Percentiles rank a stretch among this genome's conserved stretches.
Evolutionary conservation across 164 flowering plant genomes (phyloP).

Genomic region (Berberis vulgaris): DNA sequence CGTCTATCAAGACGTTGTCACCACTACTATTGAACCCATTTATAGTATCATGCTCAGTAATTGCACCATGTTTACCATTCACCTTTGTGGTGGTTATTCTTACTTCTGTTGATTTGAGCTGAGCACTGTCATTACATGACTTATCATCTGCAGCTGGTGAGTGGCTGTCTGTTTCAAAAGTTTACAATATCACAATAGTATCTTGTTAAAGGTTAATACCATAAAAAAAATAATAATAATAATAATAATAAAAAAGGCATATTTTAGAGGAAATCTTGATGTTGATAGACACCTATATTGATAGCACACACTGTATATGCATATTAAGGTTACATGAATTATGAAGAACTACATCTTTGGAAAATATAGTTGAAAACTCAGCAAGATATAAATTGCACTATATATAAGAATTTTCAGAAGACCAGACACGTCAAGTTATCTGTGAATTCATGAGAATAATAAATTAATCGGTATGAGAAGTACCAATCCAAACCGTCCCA

Average conservation of each 20-base stretch:
- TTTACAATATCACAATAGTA: background rate
- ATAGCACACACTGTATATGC: too few species aligned
- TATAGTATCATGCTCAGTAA: constrained; percentile 17
- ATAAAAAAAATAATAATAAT: too few species aligned
- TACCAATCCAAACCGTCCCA: constrained; percentile 98
- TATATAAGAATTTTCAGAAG: too few species aligned
- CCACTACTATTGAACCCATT: constrained; percentile 6
- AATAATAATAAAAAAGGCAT: too few species aligned
- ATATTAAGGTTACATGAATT: too few species aligned
- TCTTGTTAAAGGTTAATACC: too few species aligned
- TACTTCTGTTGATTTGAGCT: constrained; percentile 11
- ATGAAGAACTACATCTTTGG: too few species aligned
- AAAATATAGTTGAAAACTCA: too few species aligned
- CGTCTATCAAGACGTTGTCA: constrained; percentile 15
- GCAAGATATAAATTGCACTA: too few species aligned
- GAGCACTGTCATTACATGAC: constrained; percentile 13
- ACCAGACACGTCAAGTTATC: background rate
- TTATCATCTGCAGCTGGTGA: constrained; percentile 18
- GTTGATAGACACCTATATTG: too few species aligned
- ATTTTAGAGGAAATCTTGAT: too few species aligned
- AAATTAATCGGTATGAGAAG: constrained; percentile 3
- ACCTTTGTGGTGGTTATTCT: constrained; percentile 24
- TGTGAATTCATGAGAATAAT: background rate
- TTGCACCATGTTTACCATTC: constrained; percentile 11
- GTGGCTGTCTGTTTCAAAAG: constrained; percentile 43